These are phyloP conservation scores for Trichosporon coremiiforme DNA, from an alignment of 1,284 basidiomycete species.

Conservation along the genomic window DNA sequence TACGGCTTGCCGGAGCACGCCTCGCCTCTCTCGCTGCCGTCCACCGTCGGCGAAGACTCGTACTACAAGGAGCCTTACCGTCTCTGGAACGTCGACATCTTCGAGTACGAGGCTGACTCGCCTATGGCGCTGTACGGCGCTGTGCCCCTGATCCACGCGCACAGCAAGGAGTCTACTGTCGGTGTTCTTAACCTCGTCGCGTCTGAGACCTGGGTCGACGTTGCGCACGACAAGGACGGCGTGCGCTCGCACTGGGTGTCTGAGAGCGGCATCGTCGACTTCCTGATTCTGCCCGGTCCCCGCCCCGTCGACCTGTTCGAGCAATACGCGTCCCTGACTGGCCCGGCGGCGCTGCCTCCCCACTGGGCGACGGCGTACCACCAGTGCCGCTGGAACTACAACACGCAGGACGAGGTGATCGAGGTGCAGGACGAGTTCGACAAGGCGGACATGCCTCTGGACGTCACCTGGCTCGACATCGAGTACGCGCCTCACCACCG, in stretches of 20 bases:
- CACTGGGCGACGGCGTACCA: conserved; percentile 93
- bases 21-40: conserved; percentile 81
- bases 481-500: conserved; percentile 93
- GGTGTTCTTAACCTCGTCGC: conserved; percentile 87
- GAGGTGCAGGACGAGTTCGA: conserved; percentile 87
- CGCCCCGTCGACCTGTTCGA: conserved; percentile 76
- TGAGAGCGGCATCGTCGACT: conserved; percentile 92
- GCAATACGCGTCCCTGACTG: conserved; percentile 83
- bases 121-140: conserved; percentile 90
- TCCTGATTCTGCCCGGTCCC: conserved; percentile 91
- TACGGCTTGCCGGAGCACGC: conserved; percentile 98
- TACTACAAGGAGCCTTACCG: conserved; percentile 89
- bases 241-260: conserved; percentile 94
- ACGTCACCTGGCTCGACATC: conserved; percentile 98
- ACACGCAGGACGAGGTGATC: conserved; percentile 84
- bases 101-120: conserved; percentile 91
- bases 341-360: conserved; percentile 81
- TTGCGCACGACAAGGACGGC: conserved; percentile 65
- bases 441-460: conserved; percentile 89
- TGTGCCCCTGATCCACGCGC: conserved; percentile 91
- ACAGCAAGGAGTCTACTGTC: conserved; percentile 76
- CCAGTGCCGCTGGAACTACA: conserved; percentile 98
- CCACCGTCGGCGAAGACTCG: conserved; percentile 63
- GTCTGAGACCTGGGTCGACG: conserved; percentile 95
- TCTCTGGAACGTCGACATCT: conserved; percentile 94